These are phyloP conservation scores for Eucalyptus regnans DNA, from an alignment of 345 rosid genomes.

Conservation along the genomic window DNA sequence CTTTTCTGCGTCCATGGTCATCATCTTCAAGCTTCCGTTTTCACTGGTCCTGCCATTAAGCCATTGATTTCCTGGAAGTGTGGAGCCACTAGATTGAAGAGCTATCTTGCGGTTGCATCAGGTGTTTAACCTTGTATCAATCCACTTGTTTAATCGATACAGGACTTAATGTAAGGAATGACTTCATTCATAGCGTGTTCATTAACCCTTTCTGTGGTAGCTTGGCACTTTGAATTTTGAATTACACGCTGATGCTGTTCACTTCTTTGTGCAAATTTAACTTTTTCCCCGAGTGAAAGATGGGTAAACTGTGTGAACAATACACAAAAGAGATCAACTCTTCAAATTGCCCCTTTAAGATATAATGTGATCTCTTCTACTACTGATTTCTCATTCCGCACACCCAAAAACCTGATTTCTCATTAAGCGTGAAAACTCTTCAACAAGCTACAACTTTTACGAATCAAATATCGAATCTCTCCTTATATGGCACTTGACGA, in stretches of 20 bases:
- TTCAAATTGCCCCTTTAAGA: neutral
- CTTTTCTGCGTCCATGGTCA: neutral
- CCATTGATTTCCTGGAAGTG: neutral
- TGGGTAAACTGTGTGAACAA: neutral
- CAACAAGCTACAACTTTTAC: neutral
- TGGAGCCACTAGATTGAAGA: neutral
- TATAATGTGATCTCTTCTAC: neutral
- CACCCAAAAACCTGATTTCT: neutral
- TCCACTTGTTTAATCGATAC: neutral
- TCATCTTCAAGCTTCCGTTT: neutral
- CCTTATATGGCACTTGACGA: neutral
- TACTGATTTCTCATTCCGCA: neutral
- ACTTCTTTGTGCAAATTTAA: neutral
- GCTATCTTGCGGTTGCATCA: neutral
- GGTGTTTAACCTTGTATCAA: neutral
- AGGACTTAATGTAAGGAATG: neutral
- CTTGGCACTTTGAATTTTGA: neutral
- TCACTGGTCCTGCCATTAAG: neutral
- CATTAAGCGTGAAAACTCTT: neutral
- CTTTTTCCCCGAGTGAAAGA: neutral
- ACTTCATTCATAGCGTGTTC: neutral
- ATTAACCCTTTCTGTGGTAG: neutral
- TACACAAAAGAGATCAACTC: neutral
- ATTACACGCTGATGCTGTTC: neutral
- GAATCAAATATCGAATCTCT: neutral